phyloP scores from a whole-genome alignment of 1,284 basidiomycete genomes.

The Naganishia liquefaciens region DNA sequence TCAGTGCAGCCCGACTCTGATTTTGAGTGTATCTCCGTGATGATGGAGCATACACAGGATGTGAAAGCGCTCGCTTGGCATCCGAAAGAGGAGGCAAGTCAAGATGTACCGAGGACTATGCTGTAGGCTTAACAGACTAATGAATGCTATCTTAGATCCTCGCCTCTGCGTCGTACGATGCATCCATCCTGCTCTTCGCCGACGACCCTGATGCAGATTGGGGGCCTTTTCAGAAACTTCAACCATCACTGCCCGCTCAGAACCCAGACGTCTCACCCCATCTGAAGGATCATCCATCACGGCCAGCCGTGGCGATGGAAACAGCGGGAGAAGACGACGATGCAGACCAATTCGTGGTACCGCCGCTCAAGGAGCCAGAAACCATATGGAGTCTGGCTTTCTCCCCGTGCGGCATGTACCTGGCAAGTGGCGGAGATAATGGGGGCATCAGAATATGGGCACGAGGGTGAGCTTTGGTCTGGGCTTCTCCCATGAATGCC shows the following conservation, averaged over 20 bases:
- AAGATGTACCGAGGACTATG: neutral
- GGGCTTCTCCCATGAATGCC: neutral
- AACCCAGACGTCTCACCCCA: conserved; percentile 38
- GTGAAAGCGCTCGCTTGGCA: conserved; percentile 96
- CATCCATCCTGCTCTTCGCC: conserved; percentile 89
- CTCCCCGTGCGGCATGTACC: conserved; percentile 75
- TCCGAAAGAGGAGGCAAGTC: conserved; percentile 81
- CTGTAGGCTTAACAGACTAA: conserved; percentile 1
- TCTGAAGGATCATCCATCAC: conserved; percentile 31
- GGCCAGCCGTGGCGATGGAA: neutral
- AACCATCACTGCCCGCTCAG: conserved; percentile 66
- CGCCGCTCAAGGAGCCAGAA: conserved; percentile 50
- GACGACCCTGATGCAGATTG: conserved; percentile 96
- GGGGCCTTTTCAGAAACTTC: conserved; percentile 80
- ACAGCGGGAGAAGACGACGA: neutral
- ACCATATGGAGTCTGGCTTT: conserved; percentile 89
- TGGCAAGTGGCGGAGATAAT: conserved; percentile 62
- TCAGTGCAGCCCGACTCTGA: conserved; percentile 85
- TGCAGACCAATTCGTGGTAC: conserved; percentile 41
- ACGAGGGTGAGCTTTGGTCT: conserved; percentile 43
- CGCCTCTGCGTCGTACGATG: conserved; percentile 95
- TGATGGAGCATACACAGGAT: conserved; percentile 97
- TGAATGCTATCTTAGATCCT: conserved; percentile 67
- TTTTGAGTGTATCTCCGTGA: conserved; percentile 90
- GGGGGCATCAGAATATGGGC: conserved; percentile 59